These are phyloP conservation scores for Lipomyces orientalis DNA, from an alignment of 805 yeast species.

Conservation along the genomic window DNA sequence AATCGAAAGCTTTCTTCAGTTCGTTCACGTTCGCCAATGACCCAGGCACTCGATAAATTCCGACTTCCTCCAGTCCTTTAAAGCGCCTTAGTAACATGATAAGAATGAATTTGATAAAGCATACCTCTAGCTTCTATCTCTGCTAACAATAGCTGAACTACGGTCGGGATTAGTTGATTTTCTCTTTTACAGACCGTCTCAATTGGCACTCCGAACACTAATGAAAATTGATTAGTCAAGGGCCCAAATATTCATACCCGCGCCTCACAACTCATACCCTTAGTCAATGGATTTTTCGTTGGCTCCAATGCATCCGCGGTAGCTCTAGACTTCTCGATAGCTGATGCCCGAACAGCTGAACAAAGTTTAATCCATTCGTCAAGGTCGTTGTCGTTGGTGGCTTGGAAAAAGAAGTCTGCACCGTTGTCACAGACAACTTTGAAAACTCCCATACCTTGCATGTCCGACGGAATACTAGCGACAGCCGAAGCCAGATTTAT, in stretches of 20 bases:
- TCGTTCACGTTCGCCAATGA: constrained; percentile 63
- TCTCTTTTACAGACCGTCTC: constrained; percentile 77
- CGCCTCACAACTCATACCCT: constrained; percentile 7
- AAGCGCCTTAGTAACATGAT: too few relatives aligned
- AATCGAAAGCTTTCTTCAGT: constrained; percentile 60
- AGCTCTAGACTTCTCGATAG: constrained; percentile 29
- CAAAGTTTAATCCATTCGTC: constrained; percentile 69
- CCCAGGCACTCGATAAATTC: constrained; percentile 79
- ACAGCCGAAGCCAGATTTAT: constrained; percentile 54
- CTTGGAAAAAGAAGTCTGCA: constrained; percentile 70
- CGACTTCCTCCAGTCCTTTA: constrained; percentile 82
- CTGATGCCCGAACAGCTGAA: constrained; percentile 40
- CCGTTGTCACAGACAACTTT: constrained; percentile 54
- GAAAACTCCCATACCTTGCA: constrained; percentile 44
- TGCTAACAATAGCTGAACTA: constrained; percentile 67
- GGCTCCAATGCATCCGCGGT: not conserved
- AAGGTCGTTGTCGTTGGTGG: constrained; percentile 63
- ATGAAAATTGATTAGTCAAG: not conserved
- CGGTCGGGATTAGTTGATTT: constrained; percentile 61
- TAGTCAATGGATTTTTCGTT: constrained; percentile 1
- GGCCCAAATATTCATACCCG: not conserved
- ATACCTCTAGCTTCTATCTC: constrained; percentile 73
- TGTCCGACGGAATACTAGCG: constrained; percentile 49
- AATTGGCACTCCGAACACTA: constrained; percentile 87
- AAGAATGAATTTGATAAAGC: not conserved